Percentiles rank a stretch among this genome's conserved stretches.
phyloP scores from a whole-genome alignment of 257 asterid species.

The Coffea canephora region DNA sequence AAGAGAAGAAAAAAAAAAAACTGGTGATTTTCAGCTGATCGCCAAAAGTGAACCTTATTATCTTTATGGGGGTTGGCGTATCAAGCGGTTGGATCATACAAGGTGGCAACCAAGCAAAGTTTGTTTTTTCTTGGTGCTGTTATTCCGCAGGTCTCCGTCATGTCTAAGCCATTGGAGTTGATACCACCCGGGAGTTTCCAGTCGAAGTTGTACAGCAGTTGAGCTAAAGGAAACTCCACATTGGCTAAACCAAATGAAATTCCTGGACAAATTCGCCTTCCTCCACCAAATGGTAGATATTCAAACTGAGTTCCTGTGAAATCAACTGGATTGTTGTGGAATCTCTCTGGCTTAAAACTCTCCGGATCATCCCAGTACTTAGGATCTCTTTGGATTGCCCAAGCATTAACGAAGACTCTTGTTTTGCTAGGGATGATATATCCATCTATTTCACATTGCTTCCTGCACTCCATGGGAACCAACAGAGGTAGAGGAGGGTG shows the following conservation, averaged over 20 bases:
- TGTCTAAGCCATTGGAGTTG: constrained; percentile 13
- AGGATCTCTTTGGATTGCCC: no score
- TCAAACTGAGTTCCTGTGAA: constrained; percentile 25
- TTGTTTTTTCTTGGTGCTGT: background rate
- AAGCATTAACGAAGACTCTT: no score
- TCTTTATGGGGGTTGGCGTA: no score
- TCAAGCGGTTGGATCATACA: background rate
- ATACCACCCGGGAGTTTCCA: constrained; percentile 27
- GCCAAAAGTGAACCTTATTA: no score
- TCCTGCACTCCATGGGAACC: no score
- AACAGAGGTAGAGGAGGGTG: no score
- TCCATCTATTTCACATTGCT: no score
- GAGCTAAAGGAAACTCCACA: constrained; percentile 11
- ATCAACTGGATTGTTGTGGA: constrained; percentile 6
- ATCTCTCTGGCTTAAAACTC: no score
- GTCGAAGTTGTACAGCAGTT: constrained; percentile 25
- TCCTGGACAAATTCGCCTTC: constrained; percentile 17
- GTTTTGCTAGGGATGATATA: no score
- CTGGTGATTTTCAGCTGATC: no score
- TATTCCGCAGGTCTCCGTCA: constrained; percentile 18
- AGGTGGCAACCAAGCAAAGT: background rate
- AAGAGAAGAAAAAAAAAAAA: no score
- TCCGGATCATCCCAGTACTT: no score
- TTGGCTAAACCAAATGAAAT: constrained; percentile 18
- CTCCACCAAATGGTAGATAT: constrained; percentile 32